A percentile compares a stretch with the other conserved stretches of the same genome.
phyloP scores from a whole-genome alignment of 768 basidiomycete genomes.

The Cubamyces lactineus region DNA sequence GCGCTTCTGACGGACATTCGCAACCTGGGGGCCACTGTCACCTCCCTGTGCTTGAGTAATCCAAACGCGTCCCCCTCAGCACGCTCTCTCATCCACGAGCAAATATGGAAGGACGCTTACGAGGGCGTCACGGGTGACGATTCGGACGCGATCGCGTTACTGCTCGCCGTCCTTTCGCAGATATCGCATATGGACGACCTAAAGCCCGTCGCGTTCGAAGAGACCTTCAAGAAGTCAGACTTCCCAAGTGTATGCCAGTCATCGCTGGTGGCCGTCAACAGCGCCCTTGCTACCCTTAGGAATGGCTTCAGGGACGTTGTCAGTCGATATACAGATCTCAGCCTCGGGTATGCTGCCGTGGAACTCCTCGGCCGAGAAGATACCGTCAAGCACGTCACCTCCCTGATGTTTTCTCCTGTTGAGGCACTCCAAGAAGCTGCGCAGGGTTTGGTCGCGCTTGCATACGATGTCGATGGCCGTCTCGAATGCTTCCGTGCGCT shows the following conservation, averaged over 20 bases:
- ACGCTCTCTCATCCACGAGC: slow-evolving; percentile 48
- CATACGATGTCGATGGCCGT: slow-evolving; percentile 89
- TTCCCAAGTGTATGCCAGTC: slow-evolving; percentile 26
- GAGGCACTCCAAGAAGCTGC: slow-evolving; percentile 74
- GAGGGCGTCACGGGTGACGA: slow-evolving; percentile 61
- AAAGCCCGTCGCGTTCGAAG: slow-evolving; percentile 51
- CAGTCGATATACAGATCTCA: slow-evolving; percentile 67
- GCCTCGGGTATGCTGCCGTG: slow-evolving; percentile 51
- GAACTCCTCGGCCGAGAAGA: slow-evolving; percentile 58
- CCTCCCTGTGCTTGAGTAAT: slow-evolving; percentile 37
- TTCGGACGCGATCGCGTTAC: slow-evolving; percentile 54
- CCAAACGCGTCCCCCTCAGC: slow-evolving; percentile 35
- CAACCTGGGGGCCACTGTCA: slow-evolving; percentile 37
- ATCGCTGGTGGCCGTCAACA: slow-evolving; percentile 62
- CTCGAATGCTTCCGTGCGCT: slow-evolving; percentile 85
- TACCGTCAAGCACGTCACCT: slow-evolving; percentile 61
- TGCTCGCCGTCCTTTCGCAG: slow-evolving; percentile 61
- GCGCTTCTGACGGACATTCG: slow-evolving; percentile 40
- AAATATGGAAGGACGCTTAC: slow-evolving; percentile 74
- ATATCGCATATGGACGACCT: slow-evolving; percentile 71
- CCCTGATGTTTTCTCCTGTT: slow-evolving; percentile 82
- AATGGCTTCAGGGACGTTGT: slow-evolving; percentile 65
- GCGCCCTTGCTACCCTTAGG: slow-evolving; percentile 57
- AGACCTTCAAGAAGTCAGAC: slow-evolving; percentile 38
- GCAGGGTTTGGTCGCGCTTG: slow-evolving; percentile 79